phyloP scores from a whole-genome alignment of 129 eudicot species.

The Gnaphalium uliginosum region DNA sequence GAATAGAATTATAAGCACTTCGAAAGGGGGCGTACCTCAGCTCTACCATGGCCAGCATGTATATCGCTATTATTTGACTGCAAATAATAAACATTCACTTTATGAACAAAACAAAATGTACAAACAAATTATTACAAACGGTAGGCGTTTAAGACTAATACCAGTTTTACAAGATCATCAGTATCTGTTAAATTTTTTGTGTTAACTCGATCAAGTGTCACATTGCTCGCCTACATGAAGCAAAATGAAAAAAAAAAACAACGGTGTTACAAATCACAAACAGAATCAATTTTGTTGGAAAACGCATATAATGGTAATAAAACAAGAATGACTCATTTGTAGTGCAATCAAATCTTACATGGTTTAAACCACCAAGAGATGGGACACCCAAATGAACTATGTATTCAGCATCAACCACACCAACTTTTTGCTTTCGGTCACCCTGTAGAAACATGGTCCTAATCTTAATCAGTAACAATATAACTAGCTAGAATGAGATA shows the following conservation, averaged over 20 bases:
- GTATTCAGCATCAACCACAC: conserved; percentile 83
- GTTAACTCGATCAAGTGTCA: conserved; percentile 23
- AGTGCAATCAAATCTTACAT: conserved; percentile 36
- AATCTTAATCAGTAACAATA: conserved; percentile 5
- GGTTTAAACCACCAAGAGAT: conserved; percentile 64
- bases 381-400: conserved; percentile 78
- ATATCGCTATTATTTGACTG: conserved; percentile 46
- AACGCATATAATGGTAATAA: neutral
- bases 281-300: neutral
- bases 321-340: neutral
- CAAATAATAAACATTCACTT: conserved; percentile 14
- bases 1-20: neutral
- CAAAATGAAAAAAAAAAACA: too few relatives aligned
- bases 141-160: conserved; percentile 17
- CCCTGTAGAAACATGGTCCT: conserved; percentile 49
- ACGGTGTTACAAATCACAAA: conserved; percentile 16
- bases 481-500: neutral
- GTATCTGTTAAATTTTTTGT: conserved; percentile 33
- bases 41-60: conserved; percentile 40
- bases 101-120: neutral
- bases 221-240: conserved; percentile 37
- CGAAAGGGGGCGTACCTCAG: conserved; percentile 47
- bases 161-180: conserved; percentile 39
- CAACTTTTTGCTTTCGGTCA: conserved; percentile 74
- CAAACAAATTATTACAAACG: neutral